phyloP scores from a whole-genome alignment of 768 basidiomycete species.

The Naematelia aurantialba region DNA sequence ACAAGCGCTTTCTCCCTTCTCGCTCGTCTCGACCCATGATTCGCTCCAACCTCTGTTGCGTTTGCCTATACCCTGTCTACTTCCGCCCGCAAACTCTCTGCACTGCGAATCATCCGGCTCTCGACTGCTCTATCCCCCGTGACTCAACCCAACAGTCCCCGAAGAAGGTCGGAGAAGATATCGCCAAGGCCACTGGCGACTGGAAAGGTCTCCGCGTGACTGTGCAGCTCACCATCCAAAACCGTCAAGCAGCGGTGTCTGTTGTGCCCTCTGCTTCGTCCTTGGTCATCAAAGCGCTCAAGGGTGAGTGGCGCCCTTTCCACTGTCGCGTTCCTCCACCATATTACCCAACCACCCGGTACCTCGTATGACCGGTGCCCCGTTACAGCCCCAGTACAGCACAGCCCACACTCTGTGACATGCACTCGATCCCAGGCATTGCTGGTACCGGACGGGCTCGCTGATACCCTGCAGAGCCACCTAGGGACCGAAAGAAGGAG shows the following conservation, averaged over 20 bases:
- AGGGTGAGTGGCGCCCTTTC: too few species aligned
- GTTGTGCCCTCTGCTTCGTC: slow-evolving; percentile 97
- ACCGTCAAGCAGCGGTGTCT: slow-evolving; percentile 94
- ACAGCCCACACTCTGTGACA: too few species aligned
- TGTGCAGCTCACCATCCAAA: slow-evolving; percentile 98
- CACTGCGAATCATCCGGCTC: too few species aligned
- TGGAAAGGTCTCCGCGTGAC: slow-evolving; percentile 99
- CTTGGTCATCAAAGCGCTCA: slow-evolving; percentile 95
- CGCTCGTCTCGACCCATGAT: too few species aligned
- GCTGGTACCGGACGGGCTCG: too few species aligned
- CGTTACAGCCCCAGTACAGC: too few species aligned
- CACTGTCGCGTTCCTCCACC: too few species aligned
- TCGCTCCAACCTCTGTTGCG: too few species aligned
- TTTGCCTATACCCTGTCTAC: background rate
- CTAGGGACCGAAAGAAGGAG: slow-evolving; percentile 99
- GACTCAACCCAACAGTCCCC: slow-evolving; percentile 65
- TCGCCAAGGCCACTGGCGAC: slow-evolving; percentile 93
- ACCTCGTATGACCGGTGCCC: too few species aligned
- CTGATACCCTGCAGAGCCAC: slow-evolving; percentile 67
- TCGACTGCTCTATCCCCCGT: background rate
- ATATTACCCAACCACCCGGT: background rate
- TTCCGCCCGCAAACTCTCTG: too few species aligned
- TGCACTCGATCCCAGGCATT: too few species aligned
- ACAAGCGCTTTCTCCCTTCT: too few species aligned
- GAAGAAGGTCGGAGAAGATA: slow-evolving; percentile 99